Evolutionary conservation across 1,284 basidiomycete genomes (phyloP).

Genomic region (Trichosporon inkin): DNA sequence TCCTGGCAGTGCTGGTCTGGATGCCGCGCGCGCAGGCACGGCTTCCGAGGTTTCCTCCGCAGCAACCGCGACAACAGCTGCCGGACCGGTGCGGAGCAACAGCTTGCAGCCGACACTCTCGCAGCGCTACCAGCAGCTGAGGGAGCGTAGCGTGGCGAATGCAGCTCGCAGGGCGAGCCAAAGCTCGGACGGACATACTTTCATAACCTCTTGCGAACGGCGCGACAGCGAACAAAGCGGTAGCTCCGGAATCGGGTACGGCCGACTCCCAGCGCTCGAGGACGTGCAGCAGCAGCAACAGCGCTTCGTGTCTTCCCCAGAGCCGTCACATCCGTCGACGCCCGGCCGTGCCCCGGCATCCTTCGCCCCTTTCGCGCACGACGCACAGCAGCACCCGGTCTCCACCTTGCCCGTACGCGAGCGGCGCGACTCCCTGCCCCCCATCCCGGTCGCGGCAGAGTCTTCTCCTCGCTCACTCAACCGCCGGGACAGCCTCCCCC

Average conservation of each 20-base stretch:
- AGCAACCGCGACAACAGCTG: neutral
- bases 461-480: neutral
- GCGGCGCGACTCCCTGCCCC: neutral
- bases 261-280: neutral
- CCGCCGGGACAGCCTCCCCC: neutral
- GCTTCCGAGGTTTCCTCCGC: neutral
- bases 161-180: constrained; percentile 1
- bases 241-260: neutral
- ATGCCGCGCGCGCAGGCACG: no score
- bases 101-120: neutral
- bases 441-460: neutral
- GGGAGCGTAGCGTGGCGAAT: neutral
- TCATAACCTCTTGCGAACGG: neutral
- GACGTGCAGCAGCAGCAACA: neutral
- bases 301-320: neutral
- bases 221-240: neutral
- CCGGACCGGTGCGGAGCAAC: neutral
- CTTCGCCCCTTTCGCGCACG: neutral
- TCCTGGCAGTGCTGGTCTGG: neutral
- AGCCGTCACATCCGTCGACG: neutral
- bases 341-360: neutral
- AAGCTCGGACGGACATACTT: neutral
- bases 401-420: neutral
- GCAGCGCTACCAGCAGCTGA: constrained; percentile 6
- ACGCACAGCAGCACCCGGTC: neutral